Conservation (phyloP, 129 eudicot species). For the Pseudognaphalium luteoalbum region DNA sequence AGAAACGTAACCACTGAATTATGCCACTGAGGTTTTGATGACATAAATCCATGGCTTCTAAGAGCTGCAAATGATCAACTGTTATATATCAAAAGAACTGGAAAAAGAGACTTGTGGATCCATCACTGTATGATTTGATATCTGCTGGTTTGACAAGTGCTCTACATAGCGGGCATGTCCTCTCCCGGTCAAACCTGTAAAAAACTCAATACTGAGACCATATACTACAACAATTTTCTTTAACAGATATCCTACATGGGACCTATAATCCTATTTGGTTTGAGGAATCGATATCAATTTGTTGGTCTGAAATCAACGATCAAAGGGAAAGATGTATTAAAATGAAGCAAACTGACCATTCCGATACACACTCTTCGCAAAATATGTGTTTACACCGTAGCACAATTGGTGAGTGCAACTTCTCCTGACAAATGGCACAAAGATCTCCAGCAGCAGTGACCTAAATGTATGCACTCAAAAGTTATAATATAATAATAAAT, state of each 20-base stretch:
- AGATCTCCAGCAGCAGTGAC: conserved; percentile 58
- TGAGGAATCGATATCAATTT: no score
- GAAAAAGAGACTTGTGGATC: conserved; percentile 53
- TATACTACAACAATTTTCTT: background rate
- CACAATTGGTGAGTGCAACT: conserved; percentile 49
- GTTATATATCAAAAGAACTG: conserved; percentile 43
- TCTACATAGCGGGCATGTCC: conserved; percentile 59
- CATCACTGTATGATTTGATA: conserved; percentile 52
- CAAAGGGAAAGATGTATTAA: background rate
- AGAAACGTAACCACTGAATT: background rate
- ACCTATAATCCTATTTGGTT: background rate
- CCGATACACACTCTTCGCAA: conserved; percentile 61
- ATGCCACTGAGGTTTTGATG: background rate
- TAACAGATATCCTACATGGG: background rate
- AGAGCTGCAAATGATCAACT: conserved; percentile 6
- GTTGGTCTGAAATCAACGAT: background rate
- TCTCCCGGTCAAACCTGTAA: conserved; percentile 56
- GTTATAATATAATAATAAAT: background rate
- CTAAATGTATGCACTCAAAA: conserved; percentile 29
- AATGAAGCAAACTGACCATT: conserved; percentile 43
- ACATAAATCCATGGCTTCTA: conserved; percentile 8
- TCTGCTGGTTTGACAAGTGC: conserved; percentile 52
- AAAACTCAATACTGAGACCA: background rate
- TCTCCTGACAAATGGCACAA: conserved; percentile 56
- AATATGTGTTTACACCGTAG: conserved; percentile 52